These are phyloP conservation scores for Tinospora cordifolia DNA, from an alignment of 164 flowering plant species.

Conservation along the genomic window DNA sequence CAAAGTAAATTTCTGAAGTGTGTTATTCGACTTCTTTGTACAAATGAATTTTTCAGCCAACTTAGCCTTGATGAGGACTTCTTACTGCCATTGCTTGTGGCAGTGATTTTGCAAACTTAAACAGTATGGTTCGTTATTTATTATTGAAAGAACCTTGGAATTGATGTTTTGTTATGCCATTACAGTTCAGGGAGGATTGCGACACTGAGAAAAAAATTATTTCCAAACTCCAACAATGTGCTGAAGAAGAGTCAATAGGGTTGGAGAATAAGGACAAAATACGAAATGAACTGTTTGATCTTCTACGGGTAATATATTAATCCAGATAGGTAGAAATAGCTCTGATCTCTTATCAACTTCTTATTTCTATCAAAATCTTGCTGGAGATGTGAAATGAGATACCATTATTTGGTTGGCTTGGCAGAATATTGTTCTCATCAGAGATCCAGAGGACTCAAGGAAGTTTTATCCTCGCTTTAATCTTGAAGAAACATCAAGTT, in stretches of 20 bases:
- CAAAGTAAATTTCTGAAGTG: not conserved
- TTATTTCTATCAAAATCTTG: not conserved
- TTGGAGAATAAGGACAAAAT: slow-evolving; percentile 53
- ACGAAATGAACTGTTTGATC: slow-evolving; percentile 60
- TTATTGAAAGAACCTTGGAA: not conserved
- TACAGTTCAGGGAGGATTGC: slow-evolving; percentile 87
- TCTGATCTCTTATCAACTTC: not conserved
- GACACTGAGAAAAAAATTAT: slow-evolving; percentile 85
- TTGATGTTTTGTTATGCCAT: slow-evolving; percentile 11
- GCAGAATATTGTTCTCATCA: slow-evolving; percentile 91
- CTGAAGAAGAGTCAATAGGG: slow-evolving; percentile 41
- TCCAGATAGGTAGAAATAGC: not conserved
- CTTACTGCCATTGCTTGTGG: too few species aligned
- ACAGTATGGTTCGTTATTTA: too few species aligned
- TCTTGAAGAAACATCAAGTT: slow-evolving; percentile 84
- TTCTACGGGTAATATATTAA: slow-evolving; percentile 48
- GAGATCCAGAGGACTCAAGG: slow-evolving; percentile 76
- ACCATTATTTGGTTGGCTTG: slow-evolving; percentile 14
- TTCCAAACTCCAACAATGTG: slow-evolving; percentile 52
- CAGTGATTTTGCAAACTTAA: too few species aligned
- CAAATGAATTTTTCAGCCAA: not conserved
- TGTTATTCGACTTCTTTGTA: too few species aligned
- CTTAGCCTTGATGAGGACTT: too few species aligned
- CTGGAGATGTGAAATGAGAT: not conserved
- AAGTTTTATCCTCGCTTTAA: slow-evolving; percentile 93